Base-by-base conservation (phyloP, 2,329 filamentous ascomycete species). In the Fusarium goolgardi region DNA sequence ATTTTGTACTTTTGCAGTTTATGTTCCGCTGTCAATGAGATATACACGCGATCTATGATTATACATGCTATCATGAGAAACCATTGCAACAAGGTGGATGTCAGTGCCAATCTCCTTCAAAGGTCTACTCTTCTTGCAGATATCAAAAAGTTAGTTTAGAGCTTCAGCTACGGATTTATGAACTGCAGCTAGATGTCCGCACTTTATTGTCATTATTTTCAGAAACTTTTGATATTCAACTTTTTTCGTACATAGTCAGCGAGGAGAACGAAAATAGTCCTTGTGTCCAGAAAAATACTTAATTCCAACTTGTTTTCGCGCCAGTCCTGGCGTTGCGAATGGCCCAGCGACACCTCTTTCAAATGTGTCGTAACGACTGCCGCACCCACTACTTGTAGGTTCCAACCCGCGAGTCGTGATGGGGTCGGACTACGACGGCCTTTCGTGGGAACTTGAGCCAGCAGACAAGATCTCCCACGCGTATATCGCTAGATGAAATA, bases 241-340 rank as follows among this genome's bases (percentile, higher is more conserved):
- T 27, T 4, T 31, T 31, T 13, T 13, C 29, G 29, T 31, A 31
- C 15, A 23, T 12, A 45, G 6, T 31, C 6, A 10, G 29, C 25
- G 4, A 41, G 4, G 5, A 57, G 21, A 16, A 53, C 6, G 4
- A 57, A 57, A 6, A 53, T 53, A 1, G n/a, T 43, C 4, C 35
- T 35, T 16, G 29, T n/a, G 13, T 53, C n/a, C 1, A 56, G 7
- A 8, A 18, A 56, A 18, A 41, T 7, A 5, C 2, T 13, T 3
- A 51, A 3, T 12, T 8, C 2, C 9, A 1, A 0, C 0, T 27
- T 41, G 0, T 18, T 12, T 6, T n/a, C 0, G 6, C 6, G 1
- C 27, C 21, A 34, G 5, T 34, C 5, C 4, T 1, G 1, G 4
- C 10, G 21, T 4, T 57, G 23, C n/a, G n/a, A n/a, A n/a, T n/a